phyloP scores from a whole-genome alignment of 169 alveolate species.

The Cryptosporidium xiaoi region DNA sequence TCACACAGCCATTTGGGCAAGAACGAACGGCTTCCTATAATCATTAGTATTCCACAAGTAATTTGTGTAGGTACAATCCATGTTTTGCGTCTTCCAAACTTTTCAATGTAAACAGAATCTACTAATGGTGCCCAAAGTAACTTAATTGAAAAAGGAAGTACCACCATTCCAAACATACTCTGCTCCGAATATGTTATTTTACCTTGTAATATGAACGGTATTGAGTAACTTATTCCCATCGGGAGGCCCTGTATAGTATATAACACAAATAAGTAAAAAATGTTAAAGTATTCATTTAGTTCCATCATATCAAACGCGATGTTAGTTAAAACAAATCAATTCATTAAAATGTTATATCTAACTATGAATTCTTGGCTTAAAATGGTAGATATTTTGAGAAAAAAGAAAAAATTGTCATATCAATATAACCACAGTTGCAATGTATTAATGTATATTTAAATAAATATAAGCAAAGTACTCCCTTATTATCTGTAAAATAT shows the following conservation, averaged over 20 bases:
- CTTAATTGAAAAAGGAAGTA: constrained; percentile 85
- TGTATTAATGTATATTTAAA: too few species aligned
- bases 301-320: not conserved
- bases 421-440: too few species aligned
- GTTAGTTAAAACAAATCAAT: too few species aligned
- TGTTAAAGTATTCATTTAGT: constrained; percentile 71
- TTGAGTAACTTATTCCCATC: constrained; percentile 84
- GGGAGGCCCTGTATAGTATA: constrained; percentile 86
- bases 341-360: not conserved
- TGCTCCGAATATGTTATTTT: constrained; percentile 84
- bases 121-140: constrained; percentile 94
- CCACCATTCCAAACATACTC: constrained; percentile 79
- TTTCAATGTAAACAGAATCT: constrained; percentile 84
- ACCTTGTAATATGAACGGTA: constrained; percentile 86
- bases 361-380: not conserved
- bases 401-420: too few species aligned
- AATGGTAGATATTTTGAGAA: too few species aligned
- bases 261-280: constrained; percentile 72
- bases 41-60: constrained; percentile 75
- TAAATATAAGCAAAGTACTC: too few species aligned
- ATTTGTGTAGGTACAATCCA: constrained; percentile 92
- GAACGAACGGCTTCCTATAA: constrained; percentile 68
- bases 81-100: constrained; percentile 91
- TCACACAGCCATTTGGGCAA: constrained; percentile 62
- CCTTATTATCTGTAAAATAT: too few species aligned